These are phyloP conservation scores for Gentiana straminea DNA, from an alignment of 257 asterid species.

Conservation along the genomic window DNA sequence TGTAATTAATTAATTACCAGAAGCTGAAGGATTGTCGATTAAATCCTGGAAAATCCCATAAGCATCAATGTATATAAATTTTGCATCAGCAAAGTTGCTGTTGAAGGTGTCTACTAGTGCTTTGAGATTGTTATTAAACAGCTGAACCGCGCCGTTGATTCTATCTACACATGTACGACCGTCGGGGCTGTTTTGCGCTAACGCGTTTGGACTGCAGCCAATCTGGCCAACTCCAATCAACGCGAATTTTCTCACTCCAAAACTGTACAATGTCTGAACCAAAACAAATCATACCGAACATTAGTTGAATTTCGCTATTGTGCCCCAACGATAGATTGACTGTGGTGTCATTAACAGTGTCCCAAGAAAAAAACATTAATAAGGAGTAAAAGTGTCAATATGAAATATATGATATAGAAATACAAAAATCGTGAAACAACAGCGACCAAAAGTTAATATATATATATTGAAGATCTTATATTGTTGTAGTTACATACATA, in stretches of 20 bases:
- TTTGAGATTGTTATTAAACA: constrained; percentile 55
- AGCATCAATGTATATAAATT: constrained; percentile 58
- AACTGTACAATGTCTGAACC: constrained; percentile 37
- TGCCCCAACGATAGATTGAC: no score
- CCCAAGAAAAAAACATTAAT: no score
- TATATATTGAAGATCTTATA: not conserved
- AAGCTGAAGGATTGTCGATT: constrained; percentile 50
- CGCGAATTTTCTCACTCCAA: constrained; percentile 75
- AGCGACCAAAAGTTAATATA: no score
- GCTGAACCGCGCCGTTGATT: constrained; percentile 55
- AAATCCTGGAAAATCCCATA: constrained; percentile 82
- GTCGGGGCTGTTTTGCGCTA: constrained; percentile 89
- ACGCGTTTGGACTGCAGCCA: constrained; percentile 90
- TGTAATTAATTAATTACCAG: constrained; percentile 27
- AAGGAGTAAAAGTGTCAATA: no score
- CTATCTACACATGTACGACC: constrained; percentile 63
- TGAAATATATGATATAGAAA: no score
- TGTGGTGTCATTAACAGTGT: no score
- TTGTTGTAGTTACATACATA: not conserved
- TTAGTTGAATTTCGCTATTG: no score
- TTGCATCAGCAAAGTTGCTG: constrained; percentile 46
- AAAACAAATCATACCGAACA: not conserved
- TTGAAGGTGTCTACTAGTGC: constrained; percentile 58
- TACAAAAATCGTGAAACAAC: no score
- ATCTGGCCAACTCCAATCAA: constrained; percentile 72